Percentiles rank a stretch among this genome's conserved stretches.
These are phyloP conservation scores for thale cress (Arabidopsis thaliana) DNA, from an alignment of 345 rosid species.

Conservation along the genomic window TAIR10.1 NC_003075.7:12361001-12361500, in stretches of 20 bases:
- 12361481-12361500: not conserved
- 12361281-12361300: not conserved
- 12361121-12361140: too few species aligned
- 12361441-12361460: not conserved
- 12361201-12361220: too few species aligned
- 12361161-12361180: too few species aligned
- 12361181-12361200: too few species aligned
- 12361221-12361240: too few species aligned
- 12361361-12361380: not conserved
- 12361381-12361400: not conserved
- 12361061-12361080: too few species aligned
- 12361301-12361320: not conserved
- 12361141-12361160: too few species aligned
- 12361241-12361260: not conserved
- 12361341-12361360: too few species aligned
- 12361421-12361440: not conserved
- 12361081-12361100: too few species aligned
- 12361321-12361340: not conserved
- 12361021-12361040: not conserved
- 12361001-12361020: not conserved
- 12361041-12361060: too few species aligned
- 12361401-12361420: not conserved
- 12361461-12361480: not conserved
- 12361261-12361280: not conserved
- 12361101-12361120: too few species aligned